phyloP scores from a whole-genome alignment of 2,329 filamentous ascomycete genomes.

The Exophiala xenobiotica region DNA sequence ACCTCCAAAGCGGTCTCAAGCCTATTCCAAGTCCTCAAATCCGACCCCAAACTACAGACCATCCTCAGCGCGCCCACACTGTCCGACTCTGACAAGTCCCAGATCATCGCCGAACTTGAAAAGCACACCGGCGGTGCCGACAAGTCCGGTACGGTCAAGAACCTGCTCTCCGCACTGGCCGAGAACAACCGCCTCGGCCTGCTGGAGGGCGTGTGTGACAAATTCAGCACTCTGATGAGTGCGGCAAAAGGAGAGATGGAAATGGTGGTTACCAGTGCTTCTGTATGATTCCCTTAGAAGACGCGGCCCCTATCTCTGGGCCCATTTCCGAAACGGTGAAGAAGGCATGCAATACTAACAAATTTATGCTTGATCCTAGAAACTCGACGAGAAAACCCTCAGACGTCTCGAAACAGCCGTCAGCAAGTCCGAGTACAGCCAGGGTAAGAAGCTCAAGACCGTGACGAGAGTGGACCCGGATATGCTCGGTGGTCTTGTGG shows the following conservation, averaged over 20 bases:
- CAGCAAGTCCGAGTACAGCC: conserved; percentile 81
- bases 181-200: conserved; percentile 93
- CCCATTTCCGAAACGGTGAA: too few relatives aligned
- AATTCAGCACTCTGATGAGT: conserved; percentile 84
- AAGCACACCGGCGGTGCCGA: conserved; percentile 71
- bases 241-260: conserved; percentile 91
- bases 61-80: conserved; percentile 83
- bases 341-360: too few relatives aligned
- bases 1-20: conserved; percentile 75
- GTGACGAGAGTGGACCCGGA: conserved; percentile 94
- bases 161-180: conserved; percentile 86
- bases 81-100: conserved; percentile 72
- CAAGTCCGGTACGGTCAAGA: conserved; percentile 81
- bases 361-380: conserved; percentile 55
- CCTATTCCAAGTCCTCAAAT: conserved; percentile 71
- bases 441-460: conserved; percentile 98
- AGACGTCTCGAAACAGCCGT: conserved; percentile 82
- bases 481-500: conserved; percentile 87
- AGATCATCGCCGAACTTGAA: conserved; percentile 82
- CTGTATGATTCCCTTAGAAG: conserved; percentile 62
- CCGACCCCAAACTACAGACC: conserved; percentile 74
- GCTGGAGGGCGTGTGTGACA: conserved; percentile 77
- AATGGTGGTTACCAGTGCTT: conserved; percentile 84
- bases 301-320: too few relatives aligned
- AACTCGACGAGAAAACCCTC: conserved; percentile 84